Conservation (phyloP, 257 asterid species). For the Leonotis leonurus region DNA sequence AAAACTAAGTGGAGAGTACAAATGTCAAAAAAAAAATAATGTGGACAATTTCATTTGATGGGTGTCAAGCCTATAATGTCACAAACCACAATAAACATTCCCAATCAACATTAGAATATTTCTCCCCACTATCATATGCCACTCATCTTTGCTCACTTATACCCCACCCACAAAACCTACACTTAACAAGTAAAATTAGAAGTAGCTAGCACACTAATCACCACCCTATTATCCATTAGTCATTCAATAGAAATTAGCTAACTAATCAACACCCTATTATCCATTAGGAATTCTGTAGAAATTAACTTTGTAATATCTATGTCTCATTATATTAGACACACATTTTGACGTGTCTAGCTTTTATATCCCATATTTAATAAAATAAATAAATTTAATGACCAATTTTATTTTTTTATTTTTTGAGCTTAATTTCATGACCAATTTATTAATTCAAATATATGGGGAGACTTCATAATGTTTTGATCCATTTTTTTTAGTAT, state of each 20-base stretch:
- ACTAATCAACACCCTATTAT: neutral
- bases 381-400: no score
- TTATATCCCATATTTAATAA: no score
- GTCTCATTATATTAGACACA: no score
- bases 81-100: slow-evolving; percentile 16
- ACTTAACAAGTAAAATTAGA: neutral
- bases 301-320: no score
- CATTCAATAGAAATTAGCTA: neutral
- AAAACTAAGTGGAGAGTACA: slow-evolving; percentile 11
- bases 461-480: no score
- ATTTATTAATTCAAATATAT: no score
- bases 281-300: no score
- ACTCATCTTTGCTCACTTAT: slow-evolving; percentile 5
- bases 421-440: no score
- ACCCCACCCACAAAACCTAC: slow-evolving; percentile 23
- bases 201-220: neutral
- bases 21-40: slow-evolving; percentile 2
- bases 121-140: slow-evolving; percentile 6
- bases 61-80: slow-evolving; percentile 20
- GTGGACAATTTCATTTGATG: slow-evolving; percentile 21
- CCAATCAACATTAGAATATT: slow-evolving; percentile 4
- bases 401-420: no score
- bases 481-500: no score
- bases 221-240: neutral
- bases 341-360: no score